These are phyloP conservation scores for Moesziomyces aphidis DNA, from an alignment of 1,284 basidiomycete genomes.

Conservation along the genomic window DNA sequence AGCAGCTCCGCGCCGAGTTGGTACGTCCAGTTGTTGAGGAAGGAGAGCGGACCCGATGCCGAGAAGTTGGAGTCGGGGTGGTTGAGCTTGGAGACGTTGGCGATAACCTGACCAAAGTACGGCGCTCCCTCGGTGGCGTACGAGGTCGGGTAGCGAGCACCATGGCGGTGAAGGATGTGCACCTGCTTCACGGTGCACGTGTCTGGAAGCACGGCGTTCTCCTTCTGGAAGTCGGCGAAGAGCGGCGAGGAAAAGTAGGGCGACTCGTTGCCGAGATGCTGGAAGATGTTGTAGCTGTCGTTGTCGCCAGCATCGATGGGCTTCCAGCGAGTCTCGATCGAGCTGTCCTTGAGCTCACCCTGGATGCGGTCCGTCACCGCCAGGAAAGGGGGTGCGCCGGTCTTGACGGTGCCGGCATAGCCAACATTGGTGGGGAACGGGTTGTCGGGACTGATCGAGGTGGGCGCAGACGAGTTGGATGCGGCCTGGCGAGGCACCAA, in stretches of 20 bases:
- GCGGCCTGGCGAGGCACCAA: constrained; percentile 18
- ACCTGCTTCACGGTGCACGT: constrained; percentile 50
- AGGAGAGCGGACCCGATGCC: constrained; percentile 75
- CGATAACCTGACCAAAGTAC: constrained; percentile 32
- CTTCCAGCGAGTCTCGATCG: constrained; percentile 47
- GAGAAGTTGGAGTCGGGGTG: constrained; percentile 41
- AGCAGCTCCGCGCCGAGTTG: constrained; percentile 76
- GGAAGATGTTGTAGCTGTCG: constrained; percentile 47
- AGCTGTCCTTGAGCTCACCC: constrained; percentile 32
- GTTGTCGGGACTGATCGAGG: constrained; percentile 26
- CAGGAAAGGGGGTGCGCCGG: constrained; percentile 55
- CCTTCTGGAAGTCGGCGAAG: constrained; percentile 42
- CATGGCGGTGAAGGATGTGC: constrained; percentile 53
- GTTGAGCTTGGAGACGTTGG: constrained; percentile 39
- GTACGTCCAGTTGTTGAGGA: constrained; percentile 78
- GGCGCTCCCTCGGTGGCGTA: constrained; percentile 54
- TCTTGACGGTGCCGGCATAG: constrained; percentile 42
- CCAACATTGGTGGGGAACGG: constrained; percentile 63
- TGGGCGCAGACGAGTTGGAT: constrained; percentile 19
- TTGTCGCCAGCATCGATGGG: constrained; percentile 30
- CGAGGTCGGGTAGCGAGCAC: constrained; percentile 48
- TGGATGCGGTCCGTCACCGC: constrained; percentile 51
- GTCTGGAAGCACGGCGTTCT: constrained; percentile 28
- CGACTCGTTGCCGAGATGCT: constrained; percentile 53
- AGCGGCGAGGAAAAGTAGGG: constrained; percentile 54